Base-by-base conservation (phyloP, 331 rosid species). In the Cydonia oblonga region DNA sequence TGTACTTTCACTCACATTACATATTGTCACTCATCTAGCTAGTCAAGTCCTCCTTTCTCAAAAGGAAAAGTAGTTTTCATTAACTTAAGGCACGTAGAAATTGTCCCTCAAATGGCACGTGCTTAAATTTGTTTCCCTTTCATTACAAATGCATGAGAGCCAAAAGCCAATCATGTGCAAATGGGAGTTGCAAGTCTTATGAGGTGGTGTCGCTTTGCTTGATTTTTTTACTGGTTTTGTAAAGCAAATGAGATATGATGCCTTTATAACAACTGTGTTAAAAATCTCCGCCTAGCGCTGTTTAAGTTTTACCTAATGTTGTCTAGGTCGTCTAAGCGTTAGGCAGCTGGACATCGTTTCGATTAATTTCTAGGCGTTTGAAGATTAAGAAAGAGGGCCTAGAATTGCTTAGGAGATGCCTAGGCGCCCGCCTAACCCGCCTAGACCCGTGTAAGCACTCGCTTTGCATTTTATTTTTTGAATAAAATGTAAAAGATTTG, bases 311-410 rank as follows among this genome's bases (percentile, higher is more conserved):
- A 9, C 12, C 1, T 35, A 35, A 4, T 0, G 4, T 0, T 0
- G 4, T 35, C 3, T 35, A 1, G 42, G 13, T 35, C 1, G 1
- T 0, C 0, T 35, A 35, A 4, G 2, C 13, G 42, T 0, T 35
- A 35, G 42, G 0, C 13, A 0, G 4, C 4, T 35, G 3, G 1
- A 0, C 1, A 35, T 1, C 1, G 13, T 2, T 0, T 4, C 1
- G 0, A 35, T 9, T 2, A 35, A 35, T 35, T 35, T 35, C 0
- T 35, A 35, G 42, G 13, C 42, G 1, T 35, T 35, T 9, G 42
- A 35, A 35, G 4, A 35, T 35, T 9, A 35, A 35, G 42, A 2
- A 35, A 35, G 1, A 4, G 3, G 13, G 42, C 42, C 4, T 35
- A 35, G 12, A 35, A 35, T 0, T 35, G 4, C 42, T 35, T 35